Conservation (phyloP, 176 grass and related monocot species). For the Guadua angustifolia region DNA sequence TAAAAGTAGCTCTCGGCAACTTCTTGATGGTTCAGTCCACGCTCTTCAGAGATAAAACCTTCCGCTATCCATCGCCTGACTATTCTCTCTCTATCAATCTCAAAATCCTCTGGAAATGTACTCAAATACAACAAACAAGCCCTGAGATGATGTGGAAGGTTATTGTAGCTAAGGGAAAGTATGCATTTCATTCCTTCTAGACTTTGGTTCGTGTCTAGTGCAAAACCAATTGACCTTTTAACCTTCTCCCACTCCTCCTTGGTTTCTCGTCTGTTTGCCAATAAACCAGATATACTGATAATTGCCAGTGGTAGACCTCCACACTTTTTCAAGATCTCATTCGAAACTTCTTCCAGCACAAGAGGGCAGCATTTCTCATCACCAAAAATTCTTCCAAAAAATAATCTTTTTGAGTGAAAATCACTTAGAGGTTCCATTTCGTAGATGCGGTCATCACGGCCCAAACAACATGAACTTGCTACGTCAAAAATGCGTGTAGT, state of each 20-base stretch:
- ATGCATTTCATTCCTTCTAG: conserved; percentile 33
- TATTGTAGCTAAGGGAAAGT: conserved; percentile 19
- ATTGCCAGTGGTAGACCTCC: neutral
- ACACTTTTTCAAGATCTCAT: conserved; percentile 1
- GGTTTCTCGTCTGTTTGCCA: neutral
- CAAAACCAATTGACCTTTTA: neutral
- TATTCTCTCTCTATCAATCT: neutral
- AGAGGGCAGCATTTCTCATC: neutral
- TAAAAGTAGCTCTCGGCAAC: neutral
- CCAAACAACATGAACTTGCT: neutral
- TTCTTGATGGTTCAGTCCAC: no score
- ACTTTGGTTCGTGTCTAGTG: neutral
- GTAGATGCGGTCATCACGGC: neutral
- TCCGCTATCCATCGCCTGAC: conserved; percentile 48
- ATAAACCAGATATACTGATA: neutral
- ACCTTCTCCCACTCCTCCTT: conserved; percentile 38
- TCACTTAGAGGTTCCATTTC: conserved; percentile 10
- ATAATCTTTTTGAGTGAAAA: neutral
- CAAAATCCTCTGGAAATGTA: neutral
- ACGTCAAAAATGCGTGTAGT: conserved; percentile 21
- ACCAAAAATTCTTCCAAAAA: neutral
- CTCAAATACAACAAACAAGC: conserved; percentile 30
- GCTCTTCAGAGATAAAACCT: conserved; percentile 37
- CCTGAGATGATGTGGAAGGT: conserved; percentile 7
- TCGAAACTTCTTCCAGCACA: neutral